These are phyloP conservation scores for Cutaneotrichosporon cutaneum DNA, from an alignment of 1,284 basidiomycete species.

Conservation along the genomic window DNA sequence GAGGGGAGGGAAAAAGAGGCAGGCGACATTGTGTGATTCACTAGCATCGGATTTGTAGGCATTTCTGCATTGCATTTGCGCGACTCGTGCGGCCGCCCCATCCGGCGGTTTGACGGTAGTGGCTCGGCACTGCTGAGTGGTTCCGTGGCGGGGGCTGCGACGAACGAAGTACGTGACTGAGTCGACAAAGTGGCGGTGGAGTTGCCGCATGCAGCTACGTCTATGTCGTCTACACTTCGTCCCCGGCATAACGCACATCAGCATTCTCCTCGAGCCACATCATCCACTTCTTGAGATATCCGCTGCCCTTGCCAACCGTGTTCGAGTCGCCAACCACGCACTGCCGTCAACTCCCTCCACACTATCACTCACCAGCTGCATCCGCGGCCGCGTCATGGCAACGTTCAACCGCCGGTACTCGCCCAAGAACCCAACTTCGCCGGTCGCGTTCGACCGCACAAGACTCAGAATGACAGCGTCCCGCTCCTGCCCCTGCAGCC, in stretches of 20 bases:
- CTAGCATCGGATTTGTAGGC: too few relatives aligned
- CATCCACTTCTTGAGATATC: constrained; percentile 84
- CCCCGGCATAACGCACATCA: constrained; percentile 78
- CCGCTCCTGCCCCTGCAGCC: constrained; percentile 84
- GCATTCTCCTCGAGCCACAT: constrained; percentile 84
- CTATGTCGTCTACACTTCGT: constrained; percentile 26
- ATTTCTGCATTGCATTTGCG: not conserved
- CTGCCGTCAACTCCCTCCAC: constrained; percentile 52
- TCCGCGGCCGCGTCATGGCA: constrained; percentile 87
- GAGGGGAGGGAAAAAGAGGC: too few relatives aligned
- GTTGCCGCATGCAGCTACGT: not conserved
- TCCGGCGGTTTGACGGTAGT: too few relatives aligned
- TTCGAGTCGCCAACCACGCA: constrained; percentile 88
- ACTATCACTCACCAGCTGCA: constrained; percentile 68
- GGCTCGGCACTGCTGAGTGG: too few relatives aligned
- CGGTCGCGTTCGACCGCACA: constrained; percentile 76
- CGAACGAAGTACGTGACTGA: too few relatives aligned
- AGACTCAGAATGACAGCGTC: constrained; percentile 79
- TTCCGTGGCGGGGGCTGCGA: too few relatives aligned
- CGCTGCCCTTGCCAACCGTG: constrained; percentile 76
- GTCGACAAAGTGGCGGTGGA: too few relatives aligned
- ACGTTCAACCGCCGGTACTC: constrained; percentile 89
- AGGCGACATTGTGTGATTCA: not conserved
- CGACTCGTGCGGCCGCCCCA: too few relatives aligned
- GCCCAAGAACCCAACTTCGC: constrained; percentile 87